Evolutionary conservation across 176 grass and related monocot species (phyloP), one percentile per base, ranked within the genome.

Genomic region (Oryza officinalis): DNA sequence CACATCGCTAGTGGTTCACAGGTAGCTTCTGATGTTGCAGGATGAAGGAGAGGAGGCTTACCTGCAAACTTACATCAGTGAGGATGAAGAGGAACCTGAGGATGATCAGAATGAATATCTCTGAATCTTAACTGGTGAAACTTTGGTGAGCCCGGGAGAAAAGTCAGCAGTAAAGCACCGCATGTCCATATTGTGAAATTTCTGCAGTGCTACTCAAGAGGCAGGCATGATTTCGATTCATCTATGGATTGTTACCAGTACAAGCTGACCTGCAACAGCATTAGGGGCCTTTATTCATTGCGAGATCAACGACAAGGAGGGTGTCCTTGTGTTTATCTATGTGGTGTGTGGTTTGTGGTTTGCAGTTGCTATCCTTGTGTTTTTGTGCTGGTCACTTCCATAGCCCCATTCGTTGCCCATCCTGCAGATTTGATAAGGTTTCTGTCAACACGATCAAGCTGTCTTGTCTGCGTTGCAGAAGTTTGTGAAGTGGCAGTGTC

Each of bases 41-140:
- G 91, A 95, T 38, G 91, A 95, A 83, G 93, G 90, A 27, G 96
- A 98, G 65, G 93, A 98, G 60, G 93, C 96, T 31, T 98, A 98
- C 85, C 86, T 98, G 72, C 75, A 87, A 89, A 94, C 89, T 63
- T 95, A 95, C 38, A 63, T 33, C 68, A 88, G 85, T 17, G 88
- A 74, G 5, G 79, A 92, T 22, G 88, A 93, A 72, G 92, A 90
- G 7, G 81, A 86, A n/a, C 26, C 74, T 15, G 63, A 78, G 15
- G 20, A 86, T 32, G 67, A 76, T 57, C 28, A 74, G 18, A 83
- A 90, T 2, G 80, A 86, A 63, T 90, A 74, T 83, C 15, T 90
- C 18, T 90, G 74, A 90, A 23, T 78, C 66, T 82, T 37, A 49
- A 61, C 15, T 0, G 35, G 72, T 60, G 80, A 38, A 72, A 52